Evolutionary conservation across 2,329 filamentous ascomycete genomes (phyloP), one percentile per base, ranked within the genome.

Genomic region (Phyllosticta citribraziliensis): DNA sequence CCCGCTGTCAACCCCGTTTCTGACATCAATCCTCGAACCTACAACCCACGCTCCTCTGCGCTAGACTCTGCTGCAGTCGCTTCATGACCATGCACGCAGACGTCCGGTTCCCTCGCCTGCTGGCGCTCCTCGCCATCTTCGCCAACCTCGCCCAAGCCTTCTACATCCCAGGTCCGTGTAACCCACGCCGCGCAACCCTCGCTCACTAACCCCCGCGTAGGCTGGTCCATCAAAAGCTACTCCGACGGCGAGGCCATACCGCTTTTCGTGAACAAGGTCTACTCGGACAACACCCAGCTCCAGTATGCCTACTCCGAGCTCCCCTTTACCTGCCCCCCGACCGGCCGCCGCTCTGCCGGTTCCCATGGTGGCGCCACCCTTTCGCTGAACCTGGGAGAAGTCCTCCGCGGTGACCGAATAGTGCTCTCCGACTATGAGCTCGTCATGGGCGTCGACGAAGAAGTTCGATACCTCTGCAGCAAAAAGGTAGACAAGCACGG

Each of bases 301-400:
- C 90, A 95, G 73, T 95, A 91, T 82, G 90, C 90, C 66, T 96
- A 93, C 77, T 89, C 88, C 72, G 88, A 94, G 67, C 84, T 95
- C 1, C 90, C 91, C 8, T 96, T 95, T 72, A 88, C 93, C 59
- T 95, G 90, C 70, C 88, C 88, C 11, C 88, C 89, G 1, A 88
- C 85, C 9, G 88, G 88, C 56, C 80, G 83, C 64, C 80, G 78
- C 64, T 83, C 84, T 66, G 80, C 82, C 57, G 87, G 86, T 47
- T 84, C 84, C 5, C 81, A 92, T 62, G 89, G 87, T 65, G 89
- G 90, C 55, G 83, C 91, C 71, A 89, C 84, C 70, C 83, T 95
- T 60, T 85, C 89, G 1, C 81, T 96, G 55, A 96, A 96, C 70
- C 80, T 96, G 12, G 91, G 91, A 65, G 90, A 96, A 73, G 87